Conservation (phyloP, 169 alveolate species). For the Cardiosporidium cionae region DNA sequence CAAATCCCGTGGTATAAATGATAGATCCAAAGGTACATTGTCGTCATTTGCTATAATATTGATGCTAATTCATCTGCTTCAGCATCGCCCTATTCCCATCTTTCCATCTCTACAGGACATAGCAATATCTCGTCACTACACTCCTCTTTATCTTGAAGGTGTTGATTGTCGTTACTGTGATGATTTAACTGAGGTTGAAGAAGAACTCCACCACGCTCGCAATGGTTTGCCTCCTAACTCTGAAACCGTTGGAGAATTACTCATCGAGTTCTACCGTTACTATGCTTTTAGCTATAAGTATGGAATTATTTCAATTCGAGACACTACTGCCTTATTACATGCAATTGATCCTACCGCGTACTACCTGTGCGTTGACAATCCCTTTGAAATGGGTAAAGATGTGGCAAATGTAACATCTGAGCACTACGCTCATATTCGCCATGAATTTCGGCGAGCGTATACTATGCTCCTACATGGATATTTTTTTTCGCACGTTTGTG, state of each 20-base stretch:
- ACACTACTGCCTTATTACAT: background rate
- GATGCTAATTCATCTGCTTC: slow-evolving; percentile 29
- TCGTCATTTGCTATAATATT: slow-evolving; percentile 26
- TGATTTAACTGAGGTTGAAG: background rate
- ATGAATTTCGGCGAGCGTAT: slow-evolving; percentile 18
- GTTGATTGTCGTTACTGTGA: slow-evolving; percentile 35
- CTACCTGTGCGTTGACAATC: slow-evolving; percentile 31
- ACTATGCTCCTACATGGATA: slow-evolving; percentile 15
- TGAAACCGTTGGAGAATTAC: background rate
- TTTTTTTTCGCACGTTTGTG: slow-evolving; percentile 1
- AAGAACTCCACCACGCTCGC: slow-evolving; percentile 8
- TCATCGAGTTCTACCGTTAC: slow-evolving; percentile 20
- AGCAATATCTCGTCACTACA: slow-evolving; percentile 15
- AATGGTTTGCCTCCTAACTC: background rate
- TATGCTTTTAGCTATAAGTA: slow-evolving; percentile 19
- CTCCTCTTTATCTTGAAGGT: slow-evolving; percentile 31
- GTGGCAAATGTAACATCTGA: slow-evolving; percentile 30
- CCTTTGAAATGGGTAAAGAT: slow-evolving; percentile 44
- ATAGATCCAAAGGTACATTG: slow-evolving; percentile 20
- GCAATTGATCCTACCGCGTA: background rate
- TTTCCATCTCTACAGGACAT: slow-evolving; percentile 34
- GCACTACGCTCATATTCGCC: slow-evolving; percentile 12
- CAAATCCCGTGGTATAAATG: slow-evolving; percentile 22
- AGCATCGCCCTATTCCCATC: slow-evolving; percentile 12
- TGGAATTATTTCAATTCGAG: slow-evolving; percentile 9